These are phyloP conservation scores for Stellera chamaejasme DNA, from an alignment of 345 rosid genomes.

Conservation along the genomic window DNA sequence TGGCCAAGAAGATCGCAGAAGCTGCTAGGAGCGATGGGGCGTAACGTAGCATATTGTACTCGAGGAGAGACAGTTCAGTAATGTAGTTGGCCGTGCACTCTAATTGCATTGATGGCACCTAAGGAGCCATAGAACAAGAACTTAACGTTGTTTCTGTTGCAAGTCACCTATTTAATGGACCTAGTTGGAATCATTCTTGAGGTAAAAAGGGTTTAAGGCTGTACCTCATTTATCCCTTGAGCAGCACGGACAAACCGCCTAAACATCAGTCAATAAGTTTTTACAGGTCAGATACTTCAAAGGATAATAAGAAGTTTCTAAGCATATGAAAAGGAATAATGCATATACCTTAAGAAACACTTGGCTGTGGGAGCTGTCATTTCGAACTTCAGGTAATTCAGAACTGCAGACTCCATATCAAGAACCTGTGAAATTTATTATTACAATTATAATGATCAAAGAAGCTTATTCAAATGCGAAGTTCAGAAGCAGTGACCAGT, in stretches of 20 bases:
- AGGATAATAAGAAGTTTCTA: neutral
- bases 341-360: conserved; percentile 71
- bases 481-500: conserved; percentile 5
- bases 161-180: too few relatives aligned
- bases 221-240: conserved; percentile 75
- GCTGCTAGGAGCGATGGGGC: conserved; percentile 85
- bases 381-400: conserved; percentile 86
- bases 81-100: conserved; percentile 83
- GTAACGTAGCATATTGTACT: conserved; percentile 64
- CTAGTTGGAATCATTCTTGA: neutral
- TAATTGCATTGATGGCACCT: conserved; percentile 64
- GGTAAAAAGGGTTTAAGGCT: neutral
- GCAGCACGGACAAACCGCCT: conserved; percentile 91
- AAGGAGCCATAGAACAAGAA: neutral
- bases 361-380: conserved; percentile 84
- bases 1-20: conserved; percentile 80
- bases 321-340: neutral
- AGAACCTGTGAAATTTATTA: conserved; percentile 39
- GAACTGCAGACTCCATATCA: conserved; percentile 84
- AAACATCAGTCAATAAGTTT: conserved; percentile 13
- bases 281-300: neutral
- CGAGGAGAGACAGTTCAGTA: conserved; percentile 69
- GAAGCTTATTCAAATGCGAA: neutral
- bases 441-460: conserved; percentile 1
- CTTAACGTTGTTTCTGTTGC: neutral